These are phyloP conservation scores for Diaporthe vaccinii DNA, from an alignment of 2,329 filamentous ascomycete species.

Conservation along the genomic window DNA sequence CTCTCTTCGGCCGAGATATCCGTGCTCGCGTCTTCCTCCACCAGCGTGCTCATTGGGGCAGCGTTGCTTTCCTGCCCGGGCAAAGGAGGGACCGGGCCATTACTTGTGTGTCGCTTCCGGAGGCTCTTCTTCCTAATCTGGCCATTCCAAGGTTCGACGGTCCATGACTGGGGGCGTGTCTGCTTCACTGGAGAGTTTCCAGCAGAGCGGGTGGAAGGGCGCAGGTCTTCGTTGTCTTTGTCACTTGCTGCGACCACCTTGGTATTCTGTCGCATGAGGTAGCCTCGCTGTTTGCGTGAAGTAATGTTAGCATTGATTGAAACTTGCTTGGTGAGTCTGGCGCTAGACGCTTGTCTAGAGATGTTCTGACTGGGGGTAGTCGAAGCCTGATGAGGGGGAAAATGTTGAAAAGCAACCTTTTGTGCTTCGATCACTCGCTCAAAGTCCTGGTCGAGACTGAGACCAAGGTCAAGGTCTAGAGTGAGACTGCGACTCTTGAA, in stretches of 20 bases:
- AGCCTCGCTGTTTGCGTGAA: constrained; percentile 86
- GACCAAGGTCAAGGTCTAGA: constrained; percentile 83
- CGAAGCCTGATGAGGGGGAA: constrained; percentile 43
- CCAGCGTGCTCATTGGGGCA: constrained; percentile 72
- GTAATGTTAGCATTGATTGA: constrained; percentile 69
- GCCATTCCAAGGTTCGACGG: constrained; percentile 96
- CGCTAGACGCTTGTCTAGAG: constrained; percentile 62
- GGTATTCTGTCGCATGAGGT: constrained; percentile 98
- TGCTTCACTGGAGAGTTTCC: constrained; percentile 81
- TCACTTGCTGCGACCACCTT: constrained; percentile 96
- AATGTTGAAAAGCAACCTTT: constrained; percentile 81
- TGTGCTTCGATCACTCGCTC: constrained; percentile 94
- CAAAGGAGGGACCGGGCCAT: constrained; percentile 82
- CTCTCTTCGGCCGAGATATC: constrained; percentile 78
- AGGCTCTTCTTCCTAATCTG: constrained; percentile 77
- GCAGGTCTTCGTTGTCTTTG: constrained; percentile 71
- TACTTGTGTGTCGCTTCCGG: constrained; percentile 68
- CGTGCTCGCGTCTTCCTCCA: constrained; percentile 75
- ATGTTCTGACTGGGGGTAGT: constrained; percentile 34
- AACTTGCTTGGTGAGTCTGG: constrained; percentile 37
- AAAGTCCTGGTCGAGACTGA: constrained; percentile 92
- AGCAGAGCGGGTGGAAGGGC: constrained; percentile 68
- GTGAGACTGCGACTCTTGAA: constrained; percentile 88
- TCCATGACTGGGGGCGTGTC: constrained; percentile 90
- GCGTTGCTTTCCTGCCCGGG: constrained; percentile 90